Evolutionary conservation across 2,329 filamentous ascomycete genomes (phyloP).

Genomic region (Fusarium falciforme): DNA sequence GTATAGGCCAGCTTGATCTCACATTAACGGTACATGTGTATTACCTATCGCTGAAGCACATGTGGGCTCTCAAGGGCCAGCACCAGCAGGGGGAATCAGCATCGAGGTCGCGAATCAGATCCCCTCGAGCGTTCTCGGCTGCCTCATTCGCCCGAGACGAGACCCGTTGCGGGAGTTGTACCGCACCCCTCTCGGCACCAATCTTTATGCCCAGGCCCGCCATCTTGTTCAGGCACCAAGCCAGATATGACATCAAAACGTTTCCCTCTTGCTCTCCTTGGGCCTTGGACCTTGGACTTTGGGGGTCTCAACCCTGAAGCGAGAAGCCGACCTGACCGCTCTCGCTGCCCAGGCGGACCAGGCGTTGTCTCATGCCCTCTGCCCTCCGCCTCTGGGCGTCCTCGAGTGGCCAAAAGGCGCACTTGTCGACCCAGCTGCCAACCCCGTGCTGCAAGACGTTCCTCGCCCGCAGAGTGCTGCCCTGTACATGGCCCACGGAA

Average conservation of each 20-base stretch:
- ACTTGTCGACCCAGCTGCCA: slow-evolving; percentile 71
- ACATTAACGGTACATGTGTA: slow-evolving; percentile 6
- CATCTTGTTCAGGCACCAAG: background rate
- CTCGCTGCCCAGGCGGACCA: slow-evolving; percentile 71
- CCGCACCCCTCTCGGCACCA: background rate
- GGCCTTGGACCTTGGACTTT: slow-evolving; percentile 60
- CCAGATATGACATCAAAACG: slow-evolving; percentile 18
- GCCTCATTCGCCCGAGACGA: background rate
- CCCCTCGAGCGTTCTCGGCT: background rate
- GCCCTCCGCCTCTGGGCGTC: slow-evolving; percentile 62
- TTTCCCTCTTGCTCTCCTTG: background rate
- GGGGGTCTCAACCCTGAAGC: slow-evolving; percentile 60
- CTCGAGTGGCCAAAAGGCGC: slow-evolving; percentile 64
- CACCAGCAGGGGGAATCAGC: background rate
- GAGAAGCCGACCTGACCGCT: slow-evolving; percentile 74
- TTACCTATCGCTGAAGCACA: background rate
- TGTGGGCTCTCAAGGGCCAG: background rate
- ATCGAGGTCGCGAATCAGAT: background rate
- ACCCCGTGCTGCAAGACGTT: slow-evolving; percentile 83
- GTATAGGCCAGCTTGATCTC: slow-evolving; percentile 3
- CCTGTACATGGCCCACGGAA: slow-evolving; percentile 71
- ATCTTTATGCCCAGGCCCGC: background rate
- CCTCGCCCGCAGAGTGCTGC: slow-evolving; percentile 68
- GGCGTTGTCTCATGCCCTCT: slow-evolving; percentile 70
- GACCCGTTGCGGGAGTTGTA: background rate